Percentiles rank a stretch among this genome's conserved stretches.
phyloP scores from a whole-genome alignment of 164 flowering plant species.

The Vitis amurensis region DNA sequence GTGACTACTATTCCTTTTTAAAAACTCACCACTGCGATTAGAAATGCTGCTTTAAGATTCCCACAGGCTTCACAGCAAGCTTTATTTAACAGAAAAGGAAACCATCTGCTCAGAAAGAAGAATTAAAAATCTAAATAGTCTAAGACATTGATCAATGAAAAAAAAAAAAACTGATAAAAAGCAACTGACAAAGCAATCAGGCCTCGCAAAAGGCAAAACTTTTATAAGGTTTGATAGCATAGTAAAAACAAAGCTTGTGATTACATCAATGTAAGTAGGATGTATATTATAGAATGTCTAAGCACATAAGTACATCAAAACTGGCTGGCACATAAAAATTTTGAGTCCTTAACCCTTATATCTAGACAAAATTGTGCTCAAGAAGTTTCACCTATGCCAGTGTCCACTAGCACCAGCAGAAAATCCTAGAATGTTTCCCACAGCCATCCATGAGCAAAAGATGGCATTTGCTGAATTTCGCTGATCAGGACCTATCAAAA shows the following conservation, averaged over 20 bases:
- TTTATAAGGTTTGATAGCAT: neutral
- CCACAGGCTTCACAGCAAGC: slow-evolving; percentile 99
- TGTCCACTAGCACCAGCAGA: slow-evolving; percentile 93
- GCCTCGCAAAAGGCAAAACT: neutral
- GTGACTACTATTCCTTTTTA: neutral
- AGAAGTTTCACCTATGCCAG: slow-evolving; percentile 73
- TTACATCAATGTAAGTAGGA: neutral
- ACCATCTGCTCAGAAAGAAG: slow-evolving; percentile 60
- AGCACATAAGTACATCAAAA: too few species aligned
- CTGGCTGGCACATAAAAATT: too few species aligned
- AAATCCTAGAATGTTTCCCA: slow-evolving; percentile 89
- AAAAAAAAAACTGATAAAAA: neutral
- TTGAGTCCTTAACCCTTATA: neutral
- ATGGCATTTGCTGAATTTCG: slow-evolving; percentile 85
- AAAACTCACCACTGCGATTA: slow-evolving; percentile 86
- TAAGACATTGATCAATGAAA: slow-evolving; percentile 5
- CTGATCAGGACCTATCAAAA: slow-evolving; percentile 78
- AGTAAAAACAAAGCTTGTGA: neutral
- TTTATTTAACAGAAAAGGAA: slow-evolving; percentile 73
- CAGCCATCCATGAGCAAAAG: slow-evolving; percentile 99
- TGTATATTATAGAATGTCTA: too few species aligned
- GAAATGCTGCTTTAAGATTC: slow-evolving; percentile 95
- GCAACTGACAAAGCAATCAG: neutral
- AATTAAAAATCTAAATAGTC: neutral
- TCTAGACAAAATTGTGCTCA: slow-evolving; percentile 1